Conservation (phyloP, 164 flowering plant species). For the Berberis vulgaris region DNA sequence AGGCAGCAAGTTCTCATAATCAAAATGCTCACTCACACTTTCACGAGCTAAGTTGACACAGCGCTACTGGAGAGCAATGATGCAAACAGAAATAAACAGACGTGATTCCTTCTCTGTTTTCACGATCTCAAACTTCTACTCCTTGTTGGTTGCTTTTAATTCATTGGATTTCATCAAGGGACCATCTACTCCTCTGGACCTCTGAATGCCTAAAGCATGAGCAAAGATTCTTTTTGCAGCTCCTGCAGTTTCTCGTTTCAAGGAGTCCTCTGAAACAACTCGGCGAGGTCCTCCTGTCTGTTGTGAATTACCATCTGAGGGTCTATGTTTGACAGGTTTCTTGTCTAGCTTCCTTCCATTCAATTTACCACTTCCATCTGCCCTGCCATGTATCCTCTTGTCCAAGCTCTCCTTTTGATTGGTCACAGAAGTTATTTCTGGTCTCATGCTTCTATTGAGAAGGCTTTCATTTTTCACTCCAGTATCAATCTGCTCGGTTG, state of each 20-base stretch:
- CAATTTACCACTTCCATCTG: slow-evolving; percentile 5
- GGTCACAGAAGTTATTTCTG: slow-evolving; percentile 7
- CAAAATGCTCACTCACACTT: no score
- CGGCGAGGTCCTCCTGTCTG: slow-evolving; percentile 19
- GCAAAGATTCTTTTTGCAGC: slow-evolving; percentile 93
- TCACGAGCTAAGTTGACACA: no score
- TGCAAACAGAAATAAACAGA: background rate
- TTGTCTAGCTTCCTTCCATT: slow-evolving; percentile 6
- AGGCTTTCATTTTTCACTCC: slow-evolving; percentile 12
- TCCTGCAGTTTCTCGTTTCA: slow-evolving; percentile 51
- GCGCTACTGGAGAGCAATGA: background rate
- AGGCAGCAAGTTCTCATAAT: no score
- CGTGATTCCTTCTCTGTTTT: background rate
- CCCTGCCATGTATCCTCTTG: background rate
- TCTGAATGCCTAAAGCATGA: slow-evolving; percentile 54
- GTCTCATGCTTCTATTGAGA: slow-evolving; percentile 5
- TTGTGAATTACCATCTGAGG: slow-evolving; percentile 8
- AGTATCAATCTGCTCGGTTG: slow-evolving; percentile 6
- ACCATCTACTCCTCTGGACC: slow-evolving; percentile 24
- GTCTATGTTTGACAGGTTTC: slow-evolving; percentile 8
- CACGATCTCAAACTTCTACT: background rate
- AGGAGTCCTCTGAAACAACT: slow-evolving; percentile 17
- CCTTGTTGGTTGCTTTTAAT: slow-evolving; percentile 8
- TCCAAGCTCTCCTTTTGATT: slow-evolving; percentile 7
- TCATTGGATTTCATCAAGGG: slow-evolving; percentile 16